Evolutionary conservation across 805 yeast species (phyloP).

Genomic region (Pichia cabralensis): DNA sequence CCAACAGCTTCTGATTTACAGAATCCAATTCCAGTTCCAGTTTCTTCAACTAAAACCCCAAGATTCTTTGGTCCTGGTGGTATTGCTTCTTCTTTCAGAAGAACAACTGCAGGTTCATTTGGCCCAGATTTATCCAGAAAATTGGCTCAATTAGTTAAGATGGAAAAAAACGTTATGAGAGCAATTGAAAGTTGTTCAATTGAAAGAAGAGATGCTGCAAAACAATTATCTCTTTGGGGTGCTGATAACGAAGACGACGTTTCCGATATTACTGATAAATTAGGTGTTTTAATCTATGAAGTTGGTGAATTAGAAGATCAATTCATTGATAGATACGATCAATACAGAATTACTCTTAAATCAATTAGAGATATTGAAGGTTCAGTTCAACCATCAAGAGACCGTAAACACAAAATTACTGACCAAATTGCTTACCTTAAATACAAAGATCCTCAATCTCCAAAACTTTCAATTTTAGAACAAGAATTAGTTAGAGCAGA

Average conservation of each 20-base stretch:
- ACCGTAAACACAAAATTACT: constrained; percentile 75
- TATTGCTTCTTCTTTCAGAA: constrained; percentile 39
- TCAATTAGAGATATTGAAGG: constrained; percentile 77
- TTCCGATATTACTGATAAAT: constrained; percentile 76
- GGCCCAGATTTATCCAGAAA: constrained; percentile 77
- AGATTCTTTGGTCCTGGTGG: constrained; percentile 85
- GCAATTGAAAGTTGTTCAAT: constrained; percentile 67
- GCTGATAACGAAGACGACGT: constrained; percentile 80
- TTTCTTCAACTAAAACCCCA: constrained; percentile 46
- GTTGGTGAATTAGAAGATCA: constrained; percentile 82
- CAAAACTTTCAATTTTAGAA: constrained; percentile 73
- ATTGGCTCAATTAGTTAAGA: constrained; percentile 63
- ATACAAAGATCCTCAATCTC: constrained; percentile 77
- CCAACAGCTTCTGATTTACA: constrained; percentile 77
- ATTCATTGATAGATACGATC: constrained; percentile 78
- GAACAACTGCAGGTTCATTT: constrained; percentile 64
- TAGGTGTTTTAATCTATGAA: constrained; percentile 75
- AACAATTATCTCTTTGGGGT: constrained; percentile 80
- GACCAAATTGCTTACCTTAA: constrained; percentile 77
- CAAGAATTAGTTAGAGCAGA: constrained; percentile 88
- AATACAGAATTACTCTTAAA: constrained; percentile 74
- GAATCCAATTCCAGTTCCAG: constrained; percentile 72
- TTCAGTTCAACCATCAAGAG: constrained; percentile 82
- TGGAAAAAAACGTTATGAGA: constrained; percentile 75
- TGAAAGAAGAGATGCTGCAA: constrained; percentile 75